Evolutionary conservation across 2,329 filamentous ascomycete species (phyloP).

Genomic region (Thielaviopsis ethacetica): DNA sequence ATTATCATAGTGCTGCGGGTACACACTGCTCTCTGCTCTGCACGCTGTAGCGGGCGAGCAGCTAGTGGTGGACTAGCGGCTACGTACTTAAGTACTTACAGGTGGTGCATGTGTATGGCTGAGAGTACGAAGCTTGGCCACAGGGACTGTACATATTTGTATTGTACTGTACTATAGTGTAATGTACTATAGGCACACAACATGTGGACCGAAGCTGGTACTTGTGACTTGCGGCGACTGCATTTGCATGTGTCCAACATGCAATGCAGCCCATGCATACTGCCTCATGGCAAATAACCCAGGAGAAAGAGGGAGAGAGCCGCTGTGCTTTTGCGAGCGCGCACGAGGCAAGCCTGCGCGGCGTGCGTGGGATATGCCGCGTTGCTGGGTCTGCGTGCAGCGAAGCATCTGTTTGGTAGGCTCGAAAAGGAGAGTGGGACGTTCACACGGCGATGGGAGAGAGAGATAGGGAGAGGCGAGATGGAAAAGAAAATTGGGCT

Average conservation of each 20-base stretch:
- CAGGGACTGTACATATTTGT: too few relatives aligned
- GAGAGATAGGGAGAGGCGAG: too few relatives aligned
- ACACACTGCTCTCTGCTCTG: background rate
- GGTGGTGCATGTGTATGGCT: background rate
- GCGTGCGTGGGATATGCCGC: background rate
- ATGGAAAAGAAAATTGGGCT: too few relatives aligned
- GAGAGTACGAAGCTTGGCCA: background rate
- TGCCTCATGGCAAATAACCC: background rate
- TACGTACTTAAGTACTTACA: background rate
- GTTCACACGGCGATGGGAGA: too few relatives aligned
- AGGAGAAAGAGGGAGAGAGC: background rate
- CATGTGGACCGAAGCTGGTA: too few relatives aligned
- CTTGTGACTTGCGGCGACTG: too few relatives aligned
- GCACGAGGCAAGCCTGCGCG: background rate
- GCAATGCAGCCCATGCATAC: background rate
- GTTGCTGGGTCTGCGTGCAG: background rate
- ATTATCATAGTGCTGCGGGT: background rate
- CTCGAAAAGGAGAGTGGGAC: too few relatives aligned
- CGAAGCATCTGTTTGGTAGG: too few relatives aligned
- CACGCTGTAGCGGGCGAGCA: background rate
- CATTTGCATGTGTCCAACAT: background rate
- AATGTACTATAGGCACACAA: too few relatives aligned
- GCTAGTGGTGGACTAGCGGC: background rate
- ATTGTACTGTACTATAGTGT: too few relatives aligned
- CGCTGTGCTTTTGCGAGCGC: background rate